Evolutionary conservation across 2,329 filamentous ascomycete species (phyloP).

Genomic region (Fonsecaea pedrosoi): DNA sequence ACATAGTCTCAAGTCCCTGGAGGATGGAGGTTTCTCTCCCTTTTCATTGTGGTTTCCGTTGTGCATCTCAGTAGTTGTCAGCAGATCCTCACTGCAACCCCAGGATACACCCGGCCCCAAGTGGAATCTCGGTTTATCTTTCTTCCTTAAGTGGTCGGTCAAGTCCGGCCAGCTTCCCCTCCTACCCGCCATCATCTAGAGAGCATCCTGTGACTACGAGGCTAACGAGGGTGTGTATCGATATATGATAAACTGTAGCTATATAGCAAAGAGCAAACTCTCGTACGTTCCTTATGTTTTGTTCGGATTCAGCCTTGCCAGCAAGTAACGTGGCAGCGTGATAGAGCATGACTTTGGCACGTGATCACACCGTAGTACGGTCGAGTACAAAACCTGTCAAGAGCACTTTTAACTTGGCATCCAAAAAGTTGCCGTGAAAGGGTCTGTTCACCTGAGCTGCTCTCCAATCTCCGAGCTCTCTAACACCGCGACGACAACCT

Average conservation of each 20-base stretch:
- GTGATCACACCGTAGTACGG: not conserved
- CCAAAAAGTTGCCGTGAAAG: constrained; percentile 8
- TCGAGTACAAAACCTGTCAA: not conserved
- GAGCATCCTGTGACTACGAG: not conserved
- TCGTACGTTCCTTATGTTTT: too few species aligned
- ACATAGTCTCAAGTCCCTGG: too few species aligned
- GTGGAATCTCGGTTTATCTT: not conserved
- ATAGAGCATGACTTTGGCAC: not conserved
- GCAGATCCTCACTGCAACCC: not conserved
- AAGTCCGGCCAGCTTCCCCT: not conserved
- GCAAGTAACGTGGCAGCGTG: too few species aligned
- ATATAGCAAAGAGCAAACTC: too few species aligned
- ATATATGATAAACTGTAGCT: too few species aligned
- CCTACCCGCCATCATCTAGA: not conserved
- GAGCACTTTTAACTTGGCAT: not conserved
- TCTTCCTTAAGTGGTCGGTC: not conserved
- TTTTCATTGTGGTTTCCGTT: too few species aligned
- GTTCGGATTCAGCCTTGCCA: too few species aligned
- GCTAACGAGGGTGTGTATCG: not conserved
- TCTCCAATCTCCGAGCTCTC: constrained; percentile 20
- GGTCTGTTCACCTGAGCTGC: constrained; percentile 7
- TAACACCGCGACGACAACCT: constrained; percentile 14
- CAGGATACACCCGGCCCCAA: not conserved
- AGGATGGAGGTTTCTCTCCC: too few species aligned
- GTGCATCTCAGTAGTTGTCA: too few species aligned